Base-by-base conservation (phyloP, 768 basidiomycete genomes). In the Exsudoporus frostii region DNA sequence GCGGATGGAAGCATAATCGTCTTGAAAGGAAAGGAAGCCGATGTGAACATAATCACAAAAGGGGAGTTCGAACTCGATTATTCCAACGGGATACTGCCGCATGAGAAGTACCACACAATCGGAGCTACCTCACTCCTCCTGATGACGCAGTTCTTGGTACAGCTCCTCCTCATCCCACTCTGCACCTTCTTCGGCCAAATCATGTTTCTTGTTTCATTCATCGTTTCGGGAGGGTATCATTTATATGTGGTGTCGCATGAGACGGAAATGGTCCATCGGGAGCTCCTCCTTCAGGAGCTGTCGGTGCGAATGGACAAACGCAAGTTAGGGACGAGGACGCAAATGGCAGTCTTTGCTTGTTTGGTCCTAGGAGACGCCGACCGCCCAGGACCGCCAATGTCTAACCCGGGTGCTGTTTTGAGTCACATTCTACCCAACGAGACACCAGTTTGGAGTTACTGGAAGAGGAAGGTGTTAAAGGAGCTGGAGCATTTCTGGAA, bases 151-250 rank as follows among this genome's bases (percentile, higher is more conserved):
- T 69, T 64, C 53, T 43, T 73, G 46, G 24, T 44, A 9, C 71
- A 72, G 42, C 61, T 72, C 30, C 60, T 73, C 36, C 51, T 71
- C 27, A 58, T 69, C 10, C 69, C 69, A 2, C 63, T 57, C 33
- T 50, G 64, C 47, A 60, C 58, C 14, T 54, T 73, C 34, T 71
- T 72, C 19, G 71, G 71, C 15, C 71, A 73, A 48, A 62, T 72
- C 29, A 10, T 64, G 45, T 67, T 63, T 46, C 65, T 72, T 8
- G 0, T 55, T 38, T 61, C 69, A 22, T 57, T 73, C 41, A 46
- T 62, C 17, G 60, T 59, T 9, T 73, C 72, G 2, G 71, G 72
- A 41, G 25, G 22, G 6, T 73, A 74, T 50, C 72, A 73, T 32
- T 37, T 68, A 1, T 69, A 53, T 22, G 58, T 74, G 45, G 59